Percentiles rank a stretch among this genome's conserved stretches.
Evolutionary conservation across 306 rosid species (phyloP).

Genomic region (Sicyos edulis): DNA sequence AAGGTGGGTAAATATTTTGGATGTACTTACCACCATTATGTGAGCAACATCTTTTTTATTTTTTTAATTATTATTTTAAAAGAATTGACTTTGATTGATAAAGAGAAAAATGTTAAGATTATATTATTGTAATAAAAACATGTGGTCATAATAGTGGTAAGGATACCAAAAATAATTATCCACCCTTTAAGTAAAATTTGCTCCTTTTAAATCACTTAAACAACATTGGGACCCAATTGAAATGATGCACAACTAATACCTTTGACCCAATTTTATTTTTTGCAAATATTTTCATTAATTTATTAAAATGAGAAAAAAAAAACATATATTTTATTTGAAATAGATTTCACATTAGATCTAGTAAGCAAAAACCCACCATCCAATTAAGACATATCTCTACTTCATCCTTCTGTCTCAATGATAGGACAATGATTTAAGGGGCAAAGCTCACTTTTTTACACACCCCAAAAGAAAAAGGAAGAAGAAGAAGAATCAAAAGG

Average conservation of each 20-base stretch:
- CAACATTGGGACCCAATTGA: neutral
- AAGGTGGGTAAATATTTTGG: too few species aligned
- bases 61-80: too few species aligned
- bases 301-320: neutral
- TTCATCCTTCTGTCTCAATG: neutral
- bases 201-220: neutral
- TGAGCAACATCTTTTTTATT: too few species aligned
- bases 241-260: neutral
- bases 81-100: too few species aligned
- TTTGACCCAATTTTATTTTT: neutral
- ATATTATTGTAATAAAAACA: too few species aligned
- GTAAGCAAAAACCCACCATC: conserved; percentile 13
- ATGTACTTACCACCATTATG: too few species aligned
- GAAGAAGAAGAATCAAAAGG: neutral
- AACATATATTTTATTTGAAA: neutral
- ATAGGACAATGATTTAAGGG: conserved; percentile 11
- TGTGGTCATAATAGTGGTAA: too few species aligned
- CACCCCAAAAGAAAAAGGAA: neutral
- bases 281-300: neutral
- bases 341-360: neutral
- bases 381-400: conserved; percentile 2
- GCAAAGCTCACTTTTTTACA: conserved; percentile 17
- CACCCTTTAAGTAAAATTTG: too few species aligned
- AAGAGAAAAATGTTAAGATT: too few species aligned
- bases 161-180: too few species aligned